Evolutionary conservation across 345 rosid species (phyloP).

Genomic region (Citrus glauca): DNA sequence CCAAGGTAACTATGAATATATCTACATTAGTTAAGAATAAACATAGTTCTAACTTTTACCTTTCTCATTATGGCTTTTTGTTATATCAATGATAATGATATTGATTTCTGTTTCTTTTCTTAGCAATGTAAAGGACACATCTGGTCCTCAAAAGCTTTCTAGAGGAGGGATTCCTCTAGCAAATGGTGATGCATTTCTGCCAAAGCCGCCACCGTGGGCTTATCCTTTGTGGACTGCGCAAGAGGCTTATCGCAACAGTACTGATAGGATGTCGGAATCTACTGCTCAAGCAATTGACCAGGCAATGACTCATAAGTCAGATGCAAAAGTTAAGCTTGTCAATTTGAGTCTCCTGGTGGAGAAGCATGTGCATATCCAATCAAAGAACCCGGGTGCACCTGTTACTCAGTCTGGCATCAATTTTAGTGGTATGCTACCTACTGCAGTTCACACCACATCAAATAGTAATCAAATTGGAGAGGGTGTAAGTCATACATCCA

Average conservation of each 20-base stretch:
- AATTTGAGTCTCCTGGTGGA: constrained; percentile 64
- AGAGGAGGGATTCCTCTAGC: constrained; percentile 98
- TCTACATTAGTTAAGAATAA: not conserved
- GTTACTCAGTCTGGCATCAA: constrained; percentile 19
- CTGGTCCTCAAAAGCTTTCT: constrained; percentile 80
- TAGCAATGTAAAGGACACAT: constrained; percentile 67
- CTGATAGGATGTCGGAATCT: constrained; percentile 91
- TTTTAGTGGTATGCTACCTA: constrained; percentile 10
- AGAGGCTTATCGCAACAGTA: constrained; percentile 93
- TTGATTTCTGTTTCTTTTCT: constrained; percentile 15
- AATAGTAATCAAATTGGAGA: constrained; percentile 22
- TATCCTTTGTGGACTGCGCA: constrained; percentile 98
- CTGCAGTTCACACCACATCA: constrained; percentile 10
- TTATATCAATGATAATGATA: not conserved
- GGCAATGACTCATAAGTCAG: constrained; percentile 89
- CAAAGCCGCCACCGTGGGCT: constrained; percentile 99
- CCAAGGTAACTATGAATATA: constrained; percentile 48
- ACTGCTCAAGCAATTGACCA: constrained; percentile 98
- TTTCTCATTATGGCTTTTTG: not conserved
- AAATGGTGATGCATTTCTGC: constrained; percentile 93
- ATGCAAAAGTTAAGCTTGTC: constrained; percentile 70
- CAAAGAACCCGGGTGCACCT: constrained; percentile 17
- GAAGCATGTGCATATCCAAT: constrained; percentile 28
- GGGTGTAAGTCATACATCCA: constrained; percentile 24
- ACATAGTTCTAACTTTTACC: not conserved